Evolutionary conservation across 1,139 yeast species (phyloP).

Genomic region (Yamadazyma friedrichii): DNA sequence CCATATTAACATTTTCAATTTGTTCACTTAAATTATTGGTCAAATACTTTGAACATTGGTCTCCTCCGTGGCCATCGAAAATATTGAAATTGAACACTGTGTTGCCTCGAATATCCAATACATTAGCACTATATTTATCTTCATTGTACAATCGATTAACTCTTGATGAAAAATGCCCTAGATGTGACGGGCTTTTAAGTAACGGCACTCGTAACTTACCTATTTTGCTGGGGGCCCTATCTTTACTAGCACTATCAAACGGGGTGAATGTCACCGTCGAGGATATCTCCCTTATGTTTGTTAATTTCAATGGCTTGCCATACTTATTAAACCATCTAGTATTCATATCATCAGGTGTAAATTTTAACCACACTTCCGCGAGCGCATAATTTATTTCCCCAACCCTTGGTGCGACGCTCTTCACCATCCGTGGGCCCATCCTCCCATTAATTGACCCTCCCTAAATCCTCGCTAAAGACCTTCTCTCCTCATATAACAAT

Average conservation of each 20-base stretch:
- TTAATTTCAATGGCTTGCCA: background rate
- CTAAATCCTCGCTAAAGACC: too few relatives aligned
- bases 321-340: background rate
- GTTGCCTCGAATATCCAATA: slow-evolving; percentile 36
- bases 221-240: slow-evolving; percentile 11
- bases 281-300: slow-evolving; percentile 1
- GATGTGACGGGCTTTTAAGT: slow-evolving; percentile 66
- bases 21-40: slow-evolving; percentile 50
- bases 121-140: slow-evolving; percentile 69
- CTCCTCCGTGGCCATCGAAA: slow-evolving; percentile 95
- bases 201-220: slow-evolving; percentile 50
- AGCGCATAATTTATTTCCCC: too few relatives aligned
- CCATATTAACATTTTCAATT: slow-evolving; percentile 43
- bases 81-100: slow-evolving; percentile 62
- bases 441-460: too few relatives aligned
- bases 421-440: too few relatives aligned
- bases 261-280: slow-evolving; percentile 16
- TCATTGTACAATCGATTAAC: slow-evolving; percentile 79
- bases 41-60: slow-evolving; percentile 64
- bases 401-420: background rate
- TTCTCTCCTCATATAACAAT: too few relatives aligned
- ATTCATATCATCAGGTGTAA: slow-evolving; percentile 1
- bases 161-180: slow-evolving; percentile 79
- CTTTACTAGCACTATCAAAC: slow-evolving; percentile 5
- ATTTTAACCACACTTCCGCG: background rate